These are phyloP conservation scores for Cutaneotrichosporon sp. DNA, from an alignment of 1,284 basidiomycete species.

Conservation along the genomic window DNA sequence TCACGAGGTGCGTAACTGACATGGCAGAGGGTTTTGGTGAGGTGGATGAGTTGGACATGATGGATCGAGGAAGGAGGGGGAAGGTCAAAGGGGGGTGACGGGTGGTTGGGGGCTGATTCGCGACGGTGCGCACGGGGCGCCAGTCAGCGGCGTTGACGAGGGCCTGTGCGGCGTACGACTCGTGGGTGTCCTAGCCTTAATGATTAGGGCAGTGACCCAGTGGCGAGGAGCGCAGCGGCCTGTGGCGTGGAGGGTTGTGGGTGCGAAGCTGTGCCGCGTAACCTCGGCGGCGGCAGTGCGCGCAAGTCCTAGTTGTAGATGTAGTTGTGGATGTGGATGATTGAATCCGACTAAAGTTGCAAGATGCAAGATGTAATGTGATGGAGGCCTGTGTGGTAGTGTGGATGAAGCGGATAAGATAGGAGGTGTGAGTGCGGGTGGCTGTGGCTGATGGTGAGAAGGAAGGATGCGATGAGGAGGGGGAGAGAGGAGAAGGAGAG, in stretches of 20 bases:
- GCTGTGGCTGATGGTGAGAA: background rate
- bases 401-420: no score
- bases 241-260: background rate
- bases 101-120: background rate
- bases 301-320: no score
- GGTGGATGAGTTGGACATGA: slow-evolving; percentile 22
- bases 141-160: slow-evolving; percentile 2
- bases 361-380: background rate
- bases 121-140: slow-evolving; percentile 5
- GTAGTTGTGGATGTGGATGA: background rate
- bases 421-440: background rate
- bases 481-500: background rate
- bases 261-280: slow-evolving; percentile 2
- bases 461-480: background rate
- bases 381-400: background rate
- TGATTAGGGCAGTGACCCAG: background rate
- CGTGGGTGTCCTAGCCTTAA: background rate
- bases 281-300: background rate
- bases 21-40: slow-evolving; percentile 17
- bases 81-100: background rate
- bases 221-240: background rate
- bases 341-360: background rate
- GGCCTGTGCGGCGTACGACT: slow-evolving; percentile 5
- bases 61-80: background rate
- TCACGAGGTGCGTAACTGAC: slow-evolving; percentile 24